These are phyloP conservation scores for Neurospora sp. DNA, from an alignment of 495 filamentous ascomycete genomes.

Conservation along the genomic window DNA sequence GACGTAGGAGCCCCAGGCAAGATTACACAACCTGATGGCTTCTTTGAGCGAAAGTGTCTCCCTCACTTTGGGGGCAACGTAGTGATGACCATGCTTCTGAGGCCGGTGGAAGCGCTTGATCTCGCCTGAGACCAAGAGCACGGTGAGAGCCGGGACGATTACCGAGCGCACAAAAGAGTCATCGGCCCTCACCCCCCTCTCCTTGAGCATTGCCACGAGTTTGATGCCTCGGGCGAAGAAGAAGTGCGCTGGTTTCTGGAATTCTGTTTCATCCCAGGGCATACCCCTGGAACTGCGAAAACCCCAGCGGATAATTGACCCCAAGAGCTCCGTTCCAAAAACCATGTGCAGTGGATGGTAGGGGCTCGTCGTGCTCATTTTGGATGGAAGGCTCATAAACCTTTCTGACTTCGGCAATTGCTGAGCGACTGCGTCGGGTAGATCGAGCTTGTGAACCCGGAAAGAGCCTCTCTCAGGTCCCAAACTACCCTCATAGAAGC, in stretches of 20 bases:
- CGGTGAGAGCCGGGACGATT: constrained; percentile 14
- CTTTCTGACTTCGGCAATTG: neutral
- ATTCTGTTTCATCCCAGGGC: neutral
- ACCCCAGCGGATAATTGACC: constrained; percentile 18
- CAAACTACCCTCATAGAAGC: constrained; percentile 5
- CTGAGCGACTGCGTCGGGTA: constrained; percentile 17
- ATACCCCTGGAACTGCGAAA: constrained; percentile 8
- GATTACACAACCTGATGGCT: constrained; percentile 20
- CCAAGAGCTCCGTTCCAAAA: constrained; percentile 18
- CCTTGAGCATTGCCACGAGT: constrained; percentile 15
- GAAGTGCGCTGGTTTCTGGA: constrained; percentile 1
- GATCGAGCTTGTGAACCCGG: constrained; percentile 20
- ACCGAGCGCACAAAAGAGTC: neutral
- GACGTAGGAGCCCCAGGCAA: constrained; percentile 24
- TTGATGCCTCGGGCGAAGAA: constrained; percentile 14
- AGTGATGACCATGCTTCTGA: constrained; percentile 2
- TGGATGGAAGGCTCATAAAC: neutral
- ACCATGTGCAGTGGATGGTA: constrained; percentile 23
- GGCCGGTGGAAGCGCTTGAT: neutral
- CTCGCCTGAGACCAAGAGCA: constrained; percentile 18
- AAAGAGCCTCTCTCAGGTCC: constrained; percentile 11
- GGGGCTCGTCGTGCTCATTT: neutral
- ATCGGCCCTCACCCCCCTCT: constrained; percentile 13
- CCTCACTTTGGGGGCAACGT: constrained; percentile 2
- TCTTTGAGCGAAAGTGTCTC: constrained; percentile 14